Evolutionary conservation across 768 basidiomycete species (phyloP).

Genomic region (Suillus cothurnatus): DNA sequence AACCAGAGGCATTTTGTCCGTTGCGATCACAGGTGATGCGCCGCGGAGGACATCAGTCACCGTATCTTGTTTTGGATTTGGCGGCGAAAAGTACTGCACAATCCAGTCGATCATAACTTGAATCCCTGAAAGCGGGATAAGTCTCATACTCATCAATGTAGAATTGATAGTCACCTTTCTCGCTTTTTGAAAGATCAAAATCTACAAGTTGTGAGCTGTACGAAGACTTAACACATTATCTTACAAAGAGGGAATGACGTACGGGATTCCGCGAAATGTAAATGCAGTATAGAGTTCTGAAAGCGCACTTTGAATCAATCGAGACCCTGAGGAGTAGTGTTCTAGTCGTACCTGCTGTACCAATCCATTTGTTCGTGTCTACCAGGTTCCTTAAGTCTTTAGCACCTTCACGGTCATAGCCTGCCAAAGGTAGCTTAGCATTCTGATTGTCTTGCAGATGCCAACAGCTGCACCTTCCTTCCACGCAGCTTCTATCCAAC

Average conservation of each 20-base stretch:
- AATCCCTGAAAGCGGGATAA: conserved; percentile 37
- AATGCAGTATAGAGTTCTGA: conserved; percentile 81
- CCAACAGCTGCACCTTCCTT: conserved; percentile 44
- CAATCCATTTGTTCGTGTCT: conserved; percentile 75
- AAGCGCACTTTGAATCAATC: conserved; percentile 10
- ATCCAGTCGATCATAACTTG: conserved; percentile 70
- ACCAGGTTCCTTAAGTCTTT: conserved; percentile 54
- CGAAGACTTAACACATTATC: background rate
- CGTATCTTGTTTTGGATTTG: conserved; percentile 32
- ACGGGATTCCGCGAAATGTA: conserved; percentile 81
- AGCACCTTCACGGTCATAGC: conserved; percentile 75
- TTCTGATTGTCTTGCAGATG: background rate
- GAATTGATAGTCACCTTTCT: conserved; percentile 40
- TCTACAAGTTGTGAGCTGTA: conserved; percentile 65
- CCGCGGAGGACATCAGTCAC: conserved; percentile 55
- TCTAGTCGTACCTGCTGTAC: conserved; percentile 62
- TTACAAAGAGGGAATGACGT: conserved; percentile 31
- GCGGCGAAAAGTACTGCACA: conserved; percentile 64
- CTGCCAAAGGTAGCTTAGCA: conserved; percentile 32
- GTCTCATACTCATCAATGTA: background rate
- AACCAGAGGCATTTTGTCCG: conserved; percentile 77
- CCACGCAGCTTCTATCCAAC: conserved; percentile 86
- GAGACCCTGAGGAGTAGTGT: background rate
- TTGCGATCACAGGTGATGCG: conserved; percentile 53
- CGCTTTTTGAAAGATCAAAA: conserved; percentile 50